A percentile compares a stretch with the other conserved stretches of the same genome.
Evolutionary conservation across 345 rosid genomes (phyloP).

Genomic region (Rhizophora apiculata): DNA sequence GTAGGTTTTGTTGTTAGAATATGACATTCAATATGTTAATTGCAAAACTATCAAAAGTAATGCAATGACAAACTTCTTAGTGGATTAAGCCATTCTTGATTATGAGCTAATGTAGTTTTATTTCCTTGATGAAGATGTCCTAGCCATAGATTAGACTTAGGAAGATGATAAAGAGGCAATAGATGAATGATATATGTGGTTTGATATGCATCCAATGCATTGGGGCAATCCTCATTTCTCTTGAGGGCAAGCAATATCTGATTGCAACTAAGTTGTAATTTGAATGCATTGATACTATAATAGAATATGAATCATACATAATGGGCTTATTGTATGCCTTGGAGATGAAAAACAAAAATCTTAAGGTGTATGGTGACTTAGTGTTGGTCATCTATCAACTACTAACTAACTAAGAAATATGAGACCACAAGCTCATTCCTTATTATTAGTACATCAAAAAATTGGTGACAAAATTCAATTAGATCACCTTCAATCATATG

Average conservation of each 20-base stretch:
- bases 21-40: too few relatives aligned
- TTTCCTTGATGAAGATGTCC: too few relatives aligned
- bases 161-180: too few relatives aligned
- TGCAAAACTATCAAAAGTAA: too few relatives aligned
- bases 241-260: not conserved
- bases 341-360: not conserved
- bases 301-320: not conserved
- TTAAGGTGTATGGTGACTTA: not conserved
- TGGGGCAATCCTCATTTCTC: not conserved
- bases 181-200: too few relatives aligned
- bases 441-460: not conserved
- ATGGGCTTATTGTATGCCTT: not conserved
- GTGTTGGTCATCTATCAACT: not conserved
- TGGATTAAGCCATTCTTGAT: too few relatives aligned
- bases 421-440: not conserved
- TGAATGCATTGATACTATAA: too few relatives aligned
- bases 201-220: too few relatives aligned
- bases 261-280: accelerated
- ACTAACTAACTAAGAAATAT: not conserved
- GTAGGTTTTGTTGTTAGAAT: too few relatives aligned
- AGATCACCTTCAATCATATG: not conserved
- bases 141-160: too few relatives aligned
- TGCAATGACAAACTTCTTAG: too few relatives aligned
- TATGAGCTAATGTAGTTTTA: too few relatives aligned
- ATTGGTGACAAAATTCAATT: not conserved